Evolutionary conservation across 176 grass and related monocot species (phyloP).

Genomic region (Rhynchospora pubera): DNA sequence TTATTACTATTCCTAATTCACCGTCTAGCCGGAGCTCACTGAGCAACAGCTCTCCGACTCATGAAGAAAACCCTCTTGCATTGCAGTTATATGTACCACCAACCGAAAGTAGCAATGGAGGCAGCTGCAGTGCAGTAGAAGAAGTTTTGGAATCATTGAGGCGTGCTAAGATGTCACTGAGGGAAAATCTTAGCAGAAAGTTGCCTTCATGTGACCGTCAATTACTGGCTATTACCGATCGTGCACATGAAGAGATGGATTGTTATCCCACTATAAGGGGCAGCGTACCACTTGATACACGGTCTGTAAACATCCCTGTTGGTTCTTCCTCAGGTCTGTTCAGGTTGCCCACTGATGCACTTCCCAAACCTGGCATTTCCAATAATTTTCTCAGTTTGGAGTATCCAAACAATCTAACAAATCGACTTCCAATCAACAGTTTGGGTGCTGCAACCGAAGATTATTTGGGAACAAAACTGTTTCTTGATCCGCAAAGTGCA

Average conservation of each 20-base stretch:
- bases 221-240: constrained; percentile 31
- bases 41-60: constrained; percentile 35
- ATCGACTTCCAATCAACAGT: constrained; percentile 6
- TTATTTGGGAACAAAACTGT: constrained; percentile 9
- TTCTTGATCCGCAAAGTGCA: constrained; percentile 16
- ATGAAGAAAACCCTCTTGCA: constrained; percentile 22
- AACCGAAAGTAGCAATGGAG: neutral
- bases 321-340: constrained; percentile 44
- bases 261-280: neutral
- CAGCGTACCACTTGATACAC: neutral
- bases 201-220: constrained; percentile 11
- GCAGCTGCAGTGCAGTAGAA: constrained; percentile 1
- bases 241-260: constrained; percentile 17
- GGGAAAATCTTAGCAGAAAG: constrained; percentile 34
- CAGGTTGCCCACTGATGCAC: constrained; percentile 61
- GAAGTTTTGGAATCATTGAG: constrained; percentile 62
- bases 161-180: constrained; percentile 57
- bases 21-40: constrained; percentile 38
- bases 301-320: constrained; percentile 36
- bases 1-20: constrained; percentile 9
- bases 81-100: constrained; percentile 16
- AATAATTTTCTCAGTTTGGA: constrained; percentile 4
- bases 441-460: constrained; percentile 12
- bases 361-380: constrained; percentile 21
- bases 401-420: constrained; percentile 28